phyloP scores from a whole-genome alignment of 1,139 yeast species.

The Debaryomycetaceae sp. region DNA sequence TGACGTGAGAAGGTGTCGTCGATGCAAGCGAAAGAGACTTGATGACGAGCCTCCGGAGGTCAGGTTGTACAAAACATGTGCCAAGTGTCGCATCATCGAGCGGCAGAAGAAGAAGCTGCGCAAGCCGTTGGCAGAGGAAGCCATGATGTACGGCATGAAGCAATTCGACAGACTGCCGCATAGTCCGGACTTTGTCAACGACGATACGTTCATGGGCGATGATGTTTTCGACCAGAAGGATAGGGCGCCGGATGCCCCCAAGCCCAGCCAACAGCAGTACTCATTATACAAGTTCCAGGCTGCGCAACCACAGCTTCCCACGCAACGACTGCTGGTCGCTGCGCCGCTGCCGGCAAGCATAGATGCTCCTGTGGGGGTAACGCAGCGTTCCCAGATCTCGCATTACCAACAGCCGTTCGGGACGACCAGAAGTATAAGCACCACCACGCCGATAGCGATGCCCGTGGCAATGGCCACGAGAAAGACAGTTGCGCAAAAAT shows the following conservation, averaged over 20 bases:
- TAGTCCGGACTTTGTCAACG: slow-evolving; percentile 39
- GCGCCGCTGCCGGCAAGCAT: slow-evolving; percentile 2
- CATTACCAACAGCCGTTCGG: slow-evolving; percentile 1
- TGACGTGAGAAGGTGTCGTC: slow-evolving; percentile 49
- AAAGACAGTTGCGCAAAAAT: not conserved
- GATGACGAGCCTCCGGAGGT: slow-evolving; percentile 60
- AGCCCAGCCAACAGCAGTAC: slow-evolving; percentile 8
- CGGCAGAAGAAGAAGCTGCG: slow-evolving; percentile 45
- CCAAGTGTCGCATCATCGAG: slow-evolving; percentile 57
- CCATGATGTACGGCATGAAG: slow-evolving; percentile 47
- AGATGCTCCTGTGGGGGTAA: slow-evolving; percentile 2
- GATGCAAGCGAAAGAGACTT: slow-evolving; percentile 57
- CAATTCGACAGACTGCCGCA: slow-evolving; percentile 44
- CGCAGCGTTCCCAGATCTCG: slow-evolving; percentile 4
- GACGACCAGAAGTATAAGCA: not conserved
- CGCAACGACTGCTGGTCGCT: slow-evolving; percentile 2
- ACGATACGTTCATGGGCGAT: slow-evolving; percentile 31
- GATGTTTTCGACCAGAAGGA: slow-evolving; percentile 16
- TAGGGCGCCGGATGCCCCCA: slow-evolving; percentile 2
- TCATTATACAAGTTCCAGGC: slow-evolving; percentile 10
- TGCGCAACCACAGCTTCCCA: slow-evolving; percentile 10
- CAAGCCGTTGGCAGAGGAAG: slow-evolving; percentile 47
- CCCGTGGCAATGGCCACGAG: not conserved
- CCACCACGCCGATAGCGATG: not conserved
- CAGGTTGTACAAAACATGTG: slow-evolving; percentile 56